phyloP scores from a whole-genome alignment of 1,139 yeast genomes.

The Diutina rugosa region DNA sequence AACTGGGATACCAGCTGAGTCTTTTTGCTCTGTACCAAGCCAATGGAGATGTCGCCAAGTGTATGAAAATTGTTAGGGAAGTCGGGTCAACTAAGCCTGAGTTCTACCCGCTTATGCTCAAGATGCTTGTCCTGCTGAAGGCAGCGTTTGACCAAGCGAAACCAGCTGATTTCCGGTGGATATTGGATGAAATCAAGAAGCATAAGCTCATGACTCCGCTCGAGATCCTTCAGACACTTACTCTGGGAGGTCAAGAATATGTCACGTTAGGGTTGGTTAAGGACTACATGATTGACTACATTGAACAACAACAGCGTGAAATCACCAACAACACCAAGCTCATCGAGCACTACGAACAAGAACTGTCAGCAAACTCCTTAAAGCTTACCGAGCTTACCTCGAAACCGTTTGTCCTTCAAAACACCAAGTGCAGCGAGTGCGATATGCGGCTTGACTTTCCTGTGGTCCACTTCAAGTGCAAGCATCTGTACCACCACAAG shows the following conservation, averaged over 20 bases:
- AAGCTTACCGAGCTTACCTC: slow-evolving; percentile 39
- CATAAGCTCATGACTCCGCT: slow-evolving; percentile 55
- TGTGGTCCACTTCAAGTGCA: slow-evolving; percentile 72
- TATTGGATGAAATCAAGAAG: slow-evolving; percentile 42
- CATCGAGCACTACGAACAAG: slow-evolving; percentile 55
- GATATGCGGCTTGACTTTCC: slow-evolving; percentile 63
- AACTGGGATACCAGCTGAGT: slow-evolving; percentile 44
- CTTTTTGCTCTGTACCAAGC: slow-evolving; percentile 53
- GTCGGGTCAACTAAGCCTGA: slow-evolving; percentile 54
- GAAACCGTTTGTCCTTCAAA: slow-evolving; percentile 54
- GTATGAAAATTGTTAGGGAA: slow-evolving; percentile 41
- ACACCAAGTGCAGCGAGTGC: slow-evolving; percentile 64
- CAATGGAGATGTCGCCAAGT: slow-evolving; percentile 42
- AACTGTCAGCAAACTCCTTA: slow-evolving; percentile 41
- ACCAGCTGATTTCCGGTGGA: slow-evolving; percentile 31
- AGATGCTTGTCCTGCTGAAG: slow-evolving; percentile 49
- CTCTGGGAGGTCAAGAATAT: slow-evolving; percentile 34
- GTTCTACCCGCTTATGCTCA: slow-evolving; percentile 53
- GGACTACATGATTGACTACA: slow-evolving; percentile 50
- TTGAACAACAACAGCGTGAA: slow-evolving; percentile 51
- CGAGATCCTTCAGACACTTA: slow-evolving; percentile 60
- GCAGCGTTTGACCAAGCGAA: slow-evolving; percentile 42
- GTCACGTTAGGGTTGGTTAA: slow-evolving; percentile 67
- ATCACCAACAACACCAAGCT: slow-evolving; percentile 57
- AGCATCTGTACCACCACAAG: slow-evolving; percentile 76